These are phyloP conservation scores for Fusarium floridanum DNA, from an alignment of 2,329 filamentous ascomycete species.

Conservation along the genomic window DNA sequence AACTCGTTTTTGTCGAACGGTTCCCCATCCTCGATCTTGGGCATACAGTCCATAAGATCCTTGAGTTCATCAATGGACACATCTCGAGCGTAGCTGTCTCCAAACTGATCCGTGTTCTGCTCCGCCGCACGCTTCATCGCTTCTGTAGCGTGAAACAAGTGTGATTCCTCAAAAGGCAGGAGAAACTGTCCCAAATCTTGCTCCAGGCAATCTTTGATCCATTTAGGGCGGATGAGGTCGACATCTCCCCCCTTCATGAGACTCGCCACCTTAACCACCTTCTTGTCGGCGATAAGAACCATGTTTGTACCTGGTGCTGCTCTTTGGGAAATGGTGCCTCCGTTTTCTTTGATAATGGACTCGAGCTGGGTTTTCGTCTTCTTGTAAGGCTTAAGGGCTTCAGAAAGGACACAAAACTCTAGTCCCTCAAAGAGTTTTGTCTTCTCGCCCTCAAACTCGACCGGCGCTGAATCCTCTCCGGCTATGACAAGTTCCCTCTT, in stretches of 20 bases:
- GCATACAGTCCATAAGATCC: slow-evolving; percentile 63
- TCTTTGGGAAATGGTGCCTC: slow-evolving; percentile 83
- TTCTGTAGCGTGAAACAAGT: slow-evolving; percentile 79
- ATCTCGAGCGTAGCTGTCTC: slow-evolving; percentile 86
- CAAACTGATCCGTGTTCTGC: slow-evolving; percentile 78
- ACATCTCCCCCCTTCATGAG: slow-evolving; percentile 78
- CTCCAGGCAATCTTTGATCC: slow-evolving; percentile 86
- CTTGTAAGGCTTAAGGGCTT: slow-evolving; percentile 76
- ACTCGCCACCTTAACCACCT: slow-evolving; percentile 83
- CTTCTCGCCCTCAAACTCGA: slow-evolving; percentile 66
- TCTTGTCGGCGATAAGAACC: slow-evolving; percentile 84
- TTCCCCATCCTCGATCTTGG: slow-evolving; percentile 58
- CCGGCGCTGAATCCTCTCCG: slow-evolving; percentile 68
- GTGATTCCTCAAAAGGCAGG: slow-evolving; percentile 70
- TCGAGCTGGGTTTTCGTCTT: slow-evolving; percentile 85
- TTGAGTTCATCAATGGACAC: slow-evolving; percentile 73
- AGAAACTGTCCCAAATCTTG: slow-evolving; percentile 70
- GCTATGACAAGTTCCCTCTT: slow-evolving; percentile 79
- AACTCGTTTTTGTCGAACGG: slow-evolving; percentile 62
- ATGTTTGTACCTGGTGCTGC: slow-evolving; percentile 72
- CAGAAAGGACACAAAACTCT: slow-evolving; percentile 87
- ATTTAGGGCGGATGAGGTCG: slow-evolving; percentile 82
- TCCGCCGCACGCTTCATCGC: slow-evolving; percentile 66
- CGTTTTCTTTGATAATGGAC: slow-evolving; percentile 83
- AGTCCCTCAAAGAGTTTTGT: slow-evolving; percentile 80